Percentiles rank a stretch among this genome's conserved stretches.
Conservation (phyloP, 345 rosid genomes). For the Eucalyptus tenuipes region DNA sequence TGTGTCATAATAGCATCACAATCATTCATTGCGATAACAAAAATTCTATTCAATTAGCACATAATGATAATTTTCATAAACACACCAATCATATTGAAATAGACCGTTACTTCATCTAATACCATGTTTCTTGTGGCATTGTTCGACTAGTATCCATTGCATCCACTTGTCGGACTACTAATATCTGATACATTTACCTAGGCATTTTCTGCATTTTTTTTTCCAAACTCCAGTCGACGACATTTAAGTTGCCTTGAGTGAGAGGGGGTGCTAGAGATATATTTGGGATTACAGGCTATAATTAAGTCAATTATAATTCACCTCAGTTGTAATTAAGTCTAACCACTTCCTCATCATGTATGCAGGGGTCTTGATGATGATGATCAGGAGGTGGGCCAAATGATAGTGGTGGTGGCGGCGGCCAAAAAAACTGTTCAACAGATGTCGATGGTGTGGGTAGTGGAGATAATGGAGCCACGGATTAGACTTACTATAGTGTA, state of each 20-base stretch:
- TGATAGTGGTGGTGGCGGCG: background rate
- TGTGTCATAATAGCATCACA: fast-evolving
- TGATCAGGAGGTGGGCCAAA: background rate
- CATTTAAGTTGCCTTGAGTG: background rate
- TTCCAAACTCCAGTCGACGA: background rate
- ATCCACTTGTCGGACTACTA: too few relatives aligned
- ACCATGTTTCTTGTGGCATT: fast-evolving
- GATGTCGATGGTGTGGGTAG: background rate
- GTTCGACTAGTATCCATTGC: background rate
- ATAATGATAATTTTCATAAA: background rate
- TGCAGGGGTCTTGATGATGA: background rate
- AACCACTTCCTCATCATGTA: background rate
- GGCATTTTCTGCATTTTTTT: background rate
- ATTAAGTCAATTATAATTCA: background rate
- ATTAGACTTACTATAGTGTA: background rate
- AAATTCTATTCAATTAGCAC: background rate
- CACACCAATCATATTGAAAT: background rate
- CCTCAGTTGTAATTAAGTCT: background rate
- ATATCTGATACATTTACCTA: background rate
- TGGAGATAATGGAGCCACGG: background rate
- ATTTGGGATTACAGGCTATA: background rate
- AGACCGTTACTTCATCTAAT: too few relatives aligned
- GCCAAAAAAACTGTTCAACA: background rate
- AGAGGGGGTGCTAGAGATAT: background rate
- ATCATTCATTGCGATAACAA: fast-evolving